These are phyloP conservation scores for Stylosanthes scabra DNA, from an alignment of 331 rosid species.

Conservation along the genomic window DNA sequence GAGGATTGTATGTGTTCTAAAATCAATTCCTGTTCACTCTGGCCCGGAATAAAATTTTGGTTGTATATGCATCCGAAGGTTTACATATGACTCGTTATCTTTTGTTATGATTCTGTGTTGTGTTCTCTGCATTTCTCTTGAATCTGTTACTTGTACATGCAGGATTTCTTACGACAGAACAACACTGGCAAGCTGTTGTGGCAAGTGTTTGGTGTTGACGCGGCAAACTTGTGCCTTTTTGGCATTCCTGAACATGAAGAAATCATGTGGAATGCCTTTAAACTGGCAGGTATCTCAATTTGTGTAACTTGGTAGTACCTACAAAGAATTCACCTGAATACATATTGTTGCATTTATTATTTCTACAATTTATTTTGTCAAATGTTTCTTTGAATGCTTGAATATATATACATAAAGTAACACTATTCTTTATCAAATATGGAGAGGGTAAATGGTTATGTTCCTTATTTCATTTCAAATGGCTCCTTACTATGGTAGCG, in stretches of 20 bases:
- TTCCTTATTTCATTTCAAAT: conserved; percentile 5
- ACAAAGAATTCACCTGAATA: conserved; percentile 13
- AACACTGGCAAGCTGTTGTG: conserved; percentile 91
- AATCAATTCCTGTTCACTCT: conserved; percentile 56
- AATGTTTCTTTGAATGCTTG: conserved; percentile 9
- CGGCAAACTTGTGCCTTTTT: conserved; percentile 80
- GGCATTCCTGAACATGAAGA: conserved; percentile 90
- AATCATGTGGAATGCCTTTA: conserved; percentile 86
- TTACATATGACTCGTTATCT: conserved; percentile 31
- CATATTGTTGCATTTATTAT: background rate
- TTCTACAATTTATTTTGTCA: conserved; percentile 17
- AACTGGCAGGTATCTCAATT: conserved; percentile 69
- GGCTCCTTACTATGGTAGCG: background rate
- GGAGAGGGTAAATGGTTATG: background rate
- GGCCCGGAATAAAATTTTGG: conserved; percentile 80
- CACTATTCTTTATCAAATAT: conserved; percentile 4
- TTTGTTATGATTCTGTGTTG: conserved; percentile 1
- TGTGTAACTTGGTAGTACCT: conserved; percentile 23
- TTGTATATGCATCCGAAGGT: conserved; percentile 99
- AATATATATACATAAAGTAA: background rate
- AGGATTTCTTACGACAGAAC: conserved; percentile 96
- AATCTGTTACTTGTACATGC: conserved; percentile 33
- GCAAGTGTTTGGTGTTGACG: conserved; percentile 87
- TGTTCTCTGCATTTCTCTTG: background rate
- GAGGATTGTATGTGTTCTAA: conserved; percentile 92